A percentile compares a stretch with the other conserved stretches of the same genome.
phyloP scores from a whole-genome alignment of 495 filamentous ascomycete genomes.

The Neurospora pannonica region DNA sequence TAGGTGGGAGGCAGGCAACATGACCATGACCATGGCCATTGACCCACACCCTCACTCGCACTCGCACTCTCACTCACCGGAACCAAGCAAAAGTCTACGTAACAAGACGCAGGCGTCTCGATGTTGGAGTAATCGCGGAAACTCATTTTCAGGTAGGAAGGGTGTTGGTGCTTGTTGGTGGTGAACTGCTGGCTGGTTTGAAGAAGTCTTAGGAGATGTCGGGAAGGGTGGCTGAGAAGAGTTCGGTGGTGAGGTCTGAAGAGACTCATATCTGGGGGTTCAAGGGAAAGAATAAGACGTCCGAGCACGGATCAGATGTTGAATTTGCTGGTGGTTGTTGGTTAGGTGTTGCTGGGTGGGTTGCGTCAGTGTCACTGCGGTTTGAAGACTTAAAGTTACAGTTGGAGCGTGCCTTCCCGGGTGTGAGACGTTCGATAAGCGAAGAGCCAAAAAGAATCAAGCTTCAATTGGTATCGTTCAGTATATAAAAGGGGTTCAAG shows the following conservation, averaged over 20 bases:
- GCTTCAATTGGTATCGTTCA: neutral
- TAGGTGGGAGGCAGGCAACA: neutral
- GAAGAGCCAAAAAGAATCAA: neutral
- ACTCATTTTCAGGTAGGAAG: neutral
- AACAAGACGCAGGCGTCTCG: slow-evolving; percentile 55
- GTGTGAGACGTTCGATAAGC: neutral
- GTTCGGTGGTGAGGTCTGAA: neutral
- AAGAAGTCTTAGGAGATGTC: neutral
- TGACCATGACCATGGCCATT: no score
- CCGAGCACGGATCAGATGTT: neutral
- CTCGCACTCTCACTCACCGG: no score
- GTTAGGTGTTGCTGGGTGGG: neutral
- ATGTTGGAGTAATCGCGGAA: slow-evolving; percentile 30
- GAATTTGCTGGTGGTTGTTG: neutral
- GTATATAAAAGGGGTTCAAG: neutral
- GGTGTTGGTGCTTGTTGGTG: neutral
- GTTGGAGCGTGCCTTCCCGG: neutral
- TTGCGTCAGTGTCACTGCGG: neutral
- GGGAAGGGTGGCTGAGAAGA: neutral
- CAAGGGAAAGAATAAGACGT: neutral
- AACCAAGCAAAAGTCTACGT: slow-evolving; percentile 76
- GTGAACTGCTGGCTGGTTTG: no score
- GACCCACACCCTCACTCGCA: no score
- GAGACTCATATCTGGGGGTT: neutral
- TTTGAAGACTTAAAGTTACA: neutral